A percentile compares a stretch with the other conserved stretches of the same genome.
Evolutionary conservation across 2,329 filamentous ascomycete genomes (phyloP).

Genomic region (Exophiala calicioides): DNA sequence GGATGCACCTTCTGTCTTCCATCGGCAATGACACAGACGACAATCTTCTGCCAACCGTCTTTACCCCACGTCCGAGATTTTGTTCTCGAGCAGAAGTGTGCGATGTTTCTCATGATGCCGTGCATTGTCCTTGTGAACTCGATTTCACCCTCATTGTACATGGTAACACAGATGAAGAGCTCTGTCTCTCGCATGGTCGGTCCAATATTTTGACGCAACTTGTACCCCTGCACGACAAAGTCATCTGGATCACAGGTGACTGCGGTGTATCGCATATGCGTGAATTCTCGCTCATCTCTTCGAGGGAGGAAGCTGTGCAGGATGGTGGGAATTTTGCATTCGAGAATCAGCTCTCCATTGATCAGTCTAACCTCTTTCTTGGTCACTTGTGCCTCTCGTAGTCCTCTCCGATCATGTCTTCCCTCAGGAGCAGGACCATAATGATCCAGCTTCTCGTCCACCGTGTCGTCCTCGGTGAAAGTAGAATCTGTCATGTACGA

Average conservation of each 20-base stretch:
- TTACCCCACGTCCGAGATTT: conserved; percentile 97
- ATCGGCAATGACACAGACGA: conserved; percentile 94
- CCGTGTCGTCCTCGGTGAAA: conserved; percentile 52
- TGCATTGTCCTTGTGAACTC: conserved; percentile 98
- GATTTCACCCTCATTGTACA: conserved; percentile 99
- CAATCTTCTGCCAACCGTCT: conserved; percentile 97
- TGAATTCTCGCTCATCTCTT: conserved; percentile 92
- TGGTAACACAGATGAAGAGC: conserved; percentile 93
- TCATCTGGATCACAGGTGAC: conserved; percentile 98
- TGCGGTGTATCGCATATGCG: conserved; percentile 97
- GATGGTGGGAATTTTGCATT: conserved; percentile 99
- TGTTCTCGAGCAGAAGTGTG: conserved; percentile 89
- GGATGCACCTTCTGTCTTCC: conserved; percentile 92
- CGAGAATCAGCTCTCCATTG: conserved; percentile 94
- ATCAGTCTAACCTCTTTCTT: conserved; percentile 94
- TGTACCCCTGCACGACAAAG: conserved; percentile 85
- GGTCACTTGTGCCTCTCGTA: conserved; percentile 81
- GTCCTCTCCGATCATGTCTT: conserved; percentile 83
- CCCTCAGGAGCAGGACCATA: conserved; percentile 87
- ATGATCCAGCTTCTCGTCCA: conserved; percentile 64
- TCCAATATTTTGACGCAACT: conserved; percentile 87
- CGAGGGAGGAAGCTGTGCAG: conserved; percentile 94
- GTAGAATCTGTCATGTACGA: conserved; percentile 64
- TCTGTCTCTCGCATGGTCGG: conserved; percentile 84
- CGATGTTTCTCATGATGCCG: conserved; percentile 96